Evolutionary conservation across 352 stramenopile genomes (phyloP).

Genomic region (Phytophthora macrochlamydospora): DNA sequence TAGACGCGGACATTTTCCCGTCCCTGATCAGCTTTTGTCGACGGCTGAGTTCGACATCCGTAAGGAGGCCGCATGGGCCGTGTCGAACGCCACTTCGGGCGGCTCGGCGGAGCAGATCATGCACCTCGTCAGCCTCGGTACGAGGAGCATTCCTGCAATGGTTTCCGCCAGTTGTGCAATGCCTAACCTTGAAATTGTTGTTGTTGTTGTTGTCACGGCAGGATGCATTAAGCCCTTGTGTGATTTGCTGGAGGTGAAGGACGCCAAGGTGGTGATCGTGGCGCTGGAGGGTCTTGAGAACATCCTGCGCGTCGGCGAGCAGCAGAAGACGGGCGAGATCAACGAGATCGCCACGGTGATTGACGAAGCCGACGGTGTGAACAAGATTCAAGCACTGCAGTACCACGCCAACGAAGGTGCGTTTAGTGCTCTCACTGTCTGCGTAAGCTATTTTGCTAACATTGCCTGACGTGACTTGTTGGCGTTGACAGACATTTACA

Average conservation of each 20-base stretch:
- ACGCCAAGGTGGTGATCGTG: slow-evolving; percentile 99
- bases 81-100: slow-evolving; percentile 97
- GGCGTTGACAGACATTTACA: slow-evolving; percentile 74
- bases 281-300: slow-evolving; percentile 99
- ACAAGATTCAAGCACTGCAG: slow-evolving; percentile 98
- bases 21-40: slow-evolving; percentile 97
- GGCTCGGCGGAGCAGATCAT: slow-evolving; percentile 96
- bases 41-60: slow-evolving; percentile 98
- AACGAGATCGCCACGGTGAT: slow-evolving; percentile 97
- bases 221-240: slow-evolving; percentile 97
- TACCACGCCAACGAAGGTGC: slow-evolving; percentile 97
- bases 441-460: not conserved
- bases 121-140: slow-evolving; percentile 95
- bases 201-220: slow-evolving; percentile 14
- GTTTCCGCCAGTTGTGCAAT: not conserved
- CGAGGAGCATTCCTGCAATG: not conserved
- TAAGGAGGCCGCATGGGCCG: slow-evolving; percentile 99
- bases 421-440: slow-evolving; percentile 19
- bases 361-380: slow-evolving; percentile 96
- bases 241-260: slow-evolving; percentile 95
- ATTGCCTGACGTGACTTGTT: no score
- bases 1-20: slow-evolving; percentile 97
- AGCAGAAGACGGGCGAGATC: slow-evolving; percentile 73
- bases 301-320: slow-evolving; percentile 94
- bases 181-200: slow-evolving; percentile 9